These are phyloP conservation scores for Exserohilum rostratum DNA, from an alignment of 2,329 filamentous ascomycete genomes.

Conservation along the genomic window DNA sequence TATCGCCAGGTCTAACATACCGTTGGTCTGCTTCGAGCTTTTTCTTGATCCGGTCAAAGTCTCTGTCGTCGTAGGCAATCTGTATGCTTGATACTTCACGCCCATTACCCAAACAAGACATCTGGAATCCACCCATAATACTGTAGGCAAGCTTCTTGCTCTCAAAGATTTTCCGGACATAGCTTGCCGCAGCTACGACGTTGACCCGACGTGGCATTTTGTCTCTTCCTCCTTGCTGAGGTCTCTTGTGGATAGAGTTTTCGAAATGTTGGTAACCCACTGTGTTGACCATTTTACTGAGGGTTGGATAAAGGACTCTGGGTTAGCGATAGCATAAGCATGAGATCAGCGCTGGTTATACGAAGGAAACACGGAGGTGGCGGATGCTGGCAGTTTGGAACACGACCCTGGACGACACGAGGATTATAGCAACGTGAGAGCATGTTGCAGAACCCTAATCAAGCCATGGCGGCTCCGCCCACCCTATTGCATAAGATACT, in stretches of 20 bases:
- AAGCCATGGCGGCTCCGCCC: slow-evolving; percentile 9
- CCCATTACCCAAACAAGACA: slow-evolving; percentile 41
- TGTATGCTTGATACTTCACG: slow-evolving; percentile 41
- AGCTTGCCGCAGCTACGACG: slow-evolving; percentile 35
- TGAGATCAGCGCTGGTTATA: neutral
- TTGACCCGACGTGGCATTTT: slow-evolving; percentile 33
- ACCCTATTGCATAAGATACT: slow-evolving; percentile 2
- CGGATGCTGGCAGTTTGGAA: neutral
- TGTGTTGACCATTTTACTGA: slow-evolving; percentile 25
- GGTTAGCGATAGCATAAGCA: neutral
- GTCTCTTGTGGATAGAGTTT: slow-evolving; percentile 31
- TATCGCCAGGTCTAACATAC: slow-evolving; percentile 16
- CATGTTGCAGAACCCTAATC: neutral
- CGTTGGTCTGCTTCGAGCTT: slow-evolving; percentile 38
- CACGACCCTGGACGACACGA: neutral
- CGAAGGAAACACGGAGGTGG: neutral
- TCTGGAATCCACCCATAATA: slow-evolving; percentile 38
- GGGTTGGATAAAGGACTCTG: neutral
- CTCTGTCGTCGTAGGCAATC: slow-evolving; percentile 42
- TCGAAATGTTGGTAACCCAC: slow-evolving; percentile 33
- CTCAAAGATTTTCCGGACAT: slow-evolving; percentile 38
- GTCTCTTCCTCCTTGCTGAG: slow-evolving; percentile 20
- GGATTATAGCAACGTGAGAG: neutral
- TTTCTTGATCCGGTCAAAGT: slow-evolving; percentile 34
- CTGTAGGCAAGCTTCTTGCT: slow-evolving; percentile 42